Percentiles rank a stretch among this genome's conserved stretches.
These are phyloP conservation scores for Chalciporus pseudorubinellus DNA, from an alignment of 768 basidiomycete species.

Conservation along the genomic window DNA sequence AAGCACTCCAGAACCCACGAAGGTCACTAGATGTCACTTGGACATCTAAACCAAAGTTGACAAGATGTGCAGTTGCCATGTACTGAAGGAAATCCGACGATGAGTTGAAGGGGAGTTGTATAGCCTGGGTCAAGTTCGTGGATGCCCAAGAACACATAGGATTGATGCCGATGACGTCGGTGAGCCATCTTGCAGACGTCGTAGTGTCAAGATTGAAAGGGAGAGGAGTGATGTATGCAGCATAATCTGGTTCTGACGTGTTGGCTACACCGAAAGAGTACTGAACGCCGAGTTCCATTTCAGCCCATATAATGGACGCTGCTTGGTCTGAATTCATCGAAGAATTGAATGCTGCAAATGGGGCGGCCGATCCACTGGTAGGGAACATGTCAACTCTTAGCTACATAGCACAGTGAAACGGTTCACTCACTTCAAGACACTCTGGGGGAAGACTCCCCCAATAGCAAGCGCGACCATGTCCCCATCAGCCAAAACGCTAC, in stretches of 20 bases:
- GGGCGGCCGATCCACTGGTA: constrained; percentile 2
- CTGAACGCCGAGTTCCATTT: constrained; percentile 23
- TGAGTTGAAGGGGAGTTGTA: constrained; percentile 14
- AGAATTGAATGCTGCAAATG: constrained; percentile 1
- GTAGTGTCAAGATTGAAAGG: constrained; percentile 18
- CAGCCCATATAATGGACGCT: constrained; percentile 25
- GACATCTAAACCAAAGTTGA: constrained; percentile 19
- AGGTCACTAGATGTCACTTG: neutral
- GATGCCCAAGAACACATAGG: constrained; percentile 28
- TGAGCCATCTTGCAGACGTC: constrained; percentile 26
- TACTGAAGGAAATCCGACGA: neutral
- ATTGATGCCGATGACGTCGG: constrained; percentile 27
- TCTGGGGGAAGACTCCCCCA: constrained; percentile 21
- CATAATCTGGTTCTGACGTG: constrained; percentile 14
- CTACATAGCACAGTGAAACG: neutral
- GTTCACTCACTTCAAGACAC: constrained; percentile 24
- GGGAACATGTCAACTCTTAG: neutral
- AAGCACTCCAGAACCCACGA: constrained; percentile 4
- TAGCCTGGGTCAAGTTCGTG: constrained; percentile 22
- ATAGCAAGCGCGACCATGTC: constrained; percentile 22
- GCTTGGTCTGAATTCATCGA: constrained; percentile 11
- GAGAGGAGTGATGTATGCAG: constrained; percentile 18
- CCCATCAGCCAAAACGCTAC: constrained; percentile 22
- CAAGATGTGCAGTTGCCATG: constrained; percentile 15
- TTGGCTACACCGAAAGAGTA: constrained; percentile 20